phyloP scores from a whole-genome alignment of 306 rosid species.

The Arachis stenosperma region DNA sequence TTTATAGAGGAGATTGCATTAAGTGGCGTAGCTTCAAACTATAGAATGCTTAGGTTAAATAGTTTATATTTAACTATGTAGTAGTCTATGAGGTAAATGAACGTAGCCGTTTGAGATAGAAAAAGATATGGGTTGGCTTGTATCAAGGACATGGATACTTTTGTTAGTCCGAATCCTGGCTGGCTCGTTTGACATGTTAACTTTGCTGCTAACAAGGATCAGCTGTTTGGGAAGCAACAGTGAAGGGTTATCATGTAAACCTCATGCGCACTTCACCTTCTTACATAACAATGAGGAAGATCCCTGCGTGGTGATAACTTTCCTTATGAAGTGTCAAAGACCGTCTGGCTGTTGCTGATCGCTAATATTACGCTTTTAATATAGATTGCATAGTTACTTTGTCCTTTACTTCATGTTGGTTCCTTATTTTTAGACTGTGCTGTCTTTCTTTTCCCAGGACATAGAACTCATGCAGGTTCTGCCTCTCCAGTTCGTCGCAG shows the following conservation, averaged over 20 bases:
- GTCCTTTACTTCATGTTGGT: conserved; percentile 41
- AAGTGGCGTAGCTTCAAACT: not conserved
- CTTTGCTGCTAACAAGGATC: conserved; percentile 8
- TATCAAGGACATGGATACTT: conserved; percentile 1
- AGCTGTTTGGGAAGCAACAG: conserved; percentile 43
- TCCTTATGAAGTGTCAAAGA: conserved; percentile 53
- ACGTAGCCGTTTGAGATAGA: not conserved
- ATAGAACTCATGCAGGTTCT: conserved; percentile 93
- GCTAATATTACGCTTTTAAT: conserved; percentile 47
- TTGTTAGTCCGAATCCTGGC: not conserved
- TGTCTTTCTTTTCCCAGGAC: conserved; percentile 83
- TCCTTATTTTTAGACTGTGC: conserved; percentile 51
- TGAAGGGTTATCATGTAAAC: conserved; percentile 50
- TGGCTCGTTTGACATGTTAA: not conserved
- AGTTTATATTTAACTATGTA: conserved; percentile 8
- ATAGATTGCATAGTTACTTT: conserved; percentile 45
- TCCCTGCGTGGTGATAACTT: conserved; percentile 56
- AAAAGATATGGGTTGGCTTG: conserved; percentile 15
- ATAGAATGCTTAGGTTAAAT: not conserved
- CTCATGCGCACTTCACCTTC: conserved; percentile 40
- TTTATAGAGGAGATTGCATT: not conserved
- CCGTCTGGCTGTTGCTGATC: conserved; percentile 54
- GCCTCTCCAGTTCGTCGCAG: conserved; percentile 80
- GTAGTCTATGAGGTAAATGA: conserved; percentile 9
- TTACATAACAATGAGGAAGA: conserved; percentile 46